A percentile compares a stretch with the other conserved stretches of the same genome.
Evolutionary conservation across 1,284 basidiomycete species (phyloP).

Genomic region (Boletus sp.): DNA sequence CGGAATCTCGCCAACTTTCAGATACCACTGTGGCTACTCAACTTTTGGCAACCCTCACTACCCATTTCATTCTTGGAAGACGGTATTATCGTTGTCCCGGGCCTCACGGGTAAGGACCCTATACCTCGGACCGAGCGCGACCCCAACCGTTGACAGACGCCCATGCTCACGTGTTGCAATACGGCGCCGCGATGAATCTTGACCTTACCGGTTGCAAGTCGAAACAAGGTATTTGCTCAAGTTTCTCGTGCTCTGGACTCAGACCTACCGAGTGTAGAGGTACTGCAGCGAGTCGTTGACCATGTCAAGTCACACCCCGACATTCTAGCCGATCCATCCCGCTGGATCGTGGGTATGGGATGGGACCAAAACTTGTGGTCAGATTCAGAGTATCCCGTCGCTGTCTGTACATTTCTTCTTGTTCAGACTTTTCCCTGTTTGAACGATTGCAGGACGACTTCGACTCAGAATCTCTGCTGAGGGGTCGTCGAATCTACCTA

Average conservation of each 20-base stretch:
- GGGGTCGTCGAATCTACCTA: slow-evolving; percentile 66
- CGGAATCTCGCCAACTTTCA: slow-evolving; percentile 6
- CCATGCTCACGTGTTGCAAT: slow-evolving; percentile 73
- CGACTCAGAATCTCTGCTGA: slow-evolving; percentile 60
- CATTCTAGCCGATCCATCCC: slow-evolving; percentile 48
- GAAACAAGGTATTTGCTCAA: slow-evolving; percentile 45
- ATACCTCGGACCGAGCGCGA: background rate
- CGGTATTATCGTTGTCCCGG: slow-evolving; percentile 61
- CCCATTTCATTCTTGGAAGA: slow-evolving; percentile 43
- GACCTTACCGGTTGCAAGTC: slow-evolving; percentile 62
- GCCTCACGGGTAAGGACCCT: slow-evolving; percentile 55
- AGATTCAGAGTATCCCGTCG: slow-evolving; percentile 70
- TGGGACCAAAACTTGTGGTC: slow-evolving; percentile 91
- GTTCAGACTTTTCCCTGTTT: background rate
- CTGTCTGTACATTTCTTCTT: slow-evolving; percentile 46
- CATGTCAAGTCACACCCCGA: slow-evolving; percentile 62
- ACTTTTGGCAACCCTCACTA: slow-evolving; percentile 27
- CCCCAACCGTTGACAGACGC: slow-evolving; percentile 51
- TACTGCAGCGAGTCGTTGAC: slow-evolving; percentile 58
- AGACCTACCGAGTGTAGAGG: slow-evolving; percentile 42
- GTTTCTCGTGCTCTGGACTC: background rate
- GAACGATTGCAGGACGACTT: slow-evolving; percentile 51
- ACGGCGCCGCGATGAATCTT: slow-evolving; percentile 66
- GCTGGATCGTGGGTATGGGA: slow-evolving; percentile 85
- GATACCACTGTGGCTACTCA: slow-evolving; percentile 24